phyloP scores from a whole-genome alignment of 768 basidiomycete genomes.

The Fomitopsis pulvina region DNA sequence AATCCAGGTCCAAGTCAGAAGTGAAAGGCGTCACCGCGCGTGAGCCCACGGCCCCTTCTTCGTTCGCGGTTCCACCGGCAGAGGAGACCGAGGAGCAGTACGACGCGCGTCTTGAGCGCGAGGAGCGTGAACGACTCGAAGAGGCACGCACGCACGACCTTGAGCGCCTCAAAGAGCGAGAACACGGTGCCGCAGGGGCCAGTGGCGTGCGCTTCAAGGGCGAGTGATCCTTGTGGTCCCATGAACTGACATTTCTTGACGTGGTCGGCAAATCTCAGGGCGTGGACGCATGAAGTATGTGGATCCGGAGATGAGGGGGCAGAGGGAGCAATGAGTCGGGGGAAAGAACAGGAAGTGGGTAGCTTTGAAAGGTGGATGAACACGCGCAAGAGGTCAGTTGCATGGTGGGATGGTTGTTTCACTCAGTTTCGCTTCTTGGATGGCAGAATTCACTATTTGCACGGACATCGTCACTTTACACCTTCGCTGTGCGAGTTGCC shows the following conservation, averaged over 20 bases:
- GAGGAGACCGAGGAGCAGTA: slow-evolving; percentile 71
- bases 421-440: no score
- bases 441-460: no score
- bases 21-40: slow-evolving; percentile 5
- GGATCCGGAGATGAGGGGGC: slow-evolving; percentile 45
- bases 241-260: background rate
- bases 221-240: slow-evolving; percentile 13
- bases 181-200: slow-evolving; percentile 25
- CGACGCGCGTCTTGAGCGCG: slow-evolving; percentile 57
- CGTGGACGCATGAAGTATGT: slow-evolving; percentile 64
- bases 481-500: no score
- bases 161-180: slow-evolving; percentile 37
- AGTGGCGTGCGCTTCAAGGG: slow-evolving; percentile 60
- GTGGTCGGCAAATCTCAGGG: slow-evolving; percentile 33
- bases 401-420: no score
- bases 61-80: slow-evolving; percentile 4
- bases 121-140: slow-evolving; percentile 55
- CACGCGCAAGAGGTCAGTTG: no score
- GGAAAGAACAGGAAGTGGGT: background rate
- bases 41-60: background rate
- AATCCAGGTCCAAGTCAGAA: background rate
- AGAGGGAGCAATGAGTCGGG: slow-evolving; percentile 1
- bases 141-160: slow-evolving; percentile 41
- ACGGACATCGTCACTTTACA: no score
- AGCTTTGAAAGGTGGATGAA: no score